phyloP scores from a whole-genome alignment of 495 filamentous ascomycete species.

The Talaromyces stipitatus region DNA sequence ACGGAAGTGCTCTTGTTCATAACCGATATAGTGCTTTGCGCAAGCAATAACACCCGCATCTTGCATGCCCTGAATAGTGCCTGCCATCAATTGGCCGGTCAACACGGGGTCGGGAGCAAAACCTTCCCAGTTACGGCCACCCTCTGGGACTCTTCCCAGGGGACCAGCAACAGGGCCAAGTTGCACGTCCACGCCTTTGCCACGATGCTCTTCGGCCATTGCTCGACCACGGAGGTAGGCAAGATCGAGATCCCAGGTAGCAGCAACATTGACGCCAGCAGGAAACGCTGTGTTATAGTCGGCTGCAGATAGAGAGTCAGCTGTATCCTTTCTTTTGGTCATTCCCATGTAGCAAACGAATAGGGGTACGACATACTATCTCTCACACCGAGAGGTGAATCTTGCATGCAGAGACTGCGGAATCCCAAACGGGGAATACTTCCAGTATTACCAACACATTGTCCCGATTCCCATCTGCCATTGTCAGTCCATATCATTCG shows the following conservation, averaged over 20 bases:
- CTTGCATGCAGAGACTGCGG: conserved; percentile 77
- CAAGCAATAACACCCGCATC: conserved; percentile 74
- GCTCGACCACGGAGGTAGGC: conserved; percentile 68
- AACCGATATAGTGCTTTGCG: conserved; percentile 74
- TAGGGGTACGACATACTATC: conserved; percentile 37
- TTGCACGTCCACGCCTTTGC: conserved; percentile 78
- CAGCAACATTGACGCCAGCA: conserved; percentile 73
- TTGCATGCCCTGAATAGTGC: conserved; percentile 76
- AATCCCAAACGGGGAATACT: conserved; percentile 52
- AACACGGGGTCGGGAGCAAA: conserved; percentile 68
- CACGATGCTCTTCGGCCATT: conserved; percentile 73
- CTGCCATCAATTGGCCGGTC: conserved; percentile 62
- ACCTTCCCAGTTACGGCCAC: conserved; percentile 82
- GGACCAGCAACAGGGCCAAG: conserved; percentile 89
- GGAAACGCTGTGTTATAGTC: conserved; percentile 78
- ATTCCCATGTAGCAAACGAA: not conserved
- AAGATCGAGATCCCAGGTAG: conserved; percentile 68
- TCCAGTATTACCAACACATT: conserved; percentile 69
- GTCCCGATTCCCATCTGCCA: conserved; percentile 63
- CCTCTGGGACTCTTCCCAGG: conserved; percentile 63
- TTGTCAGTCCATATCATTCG: not conserved
- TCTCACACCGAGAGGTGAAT: conserved; percentile 80
- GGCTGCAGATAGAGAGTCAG: conserved; percentile 24
- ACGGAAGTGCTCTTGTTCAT: conserved; percentile 79
- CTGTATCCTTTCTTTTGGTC: not conserved